Percentiles rank a stretch among this genome's conserved stretches.
These are phyloP conservation scores for Kitagawia praeruptora DNA, from an alignment of 129 eudicot genomes.

Conservation along the genomic window DNA sequence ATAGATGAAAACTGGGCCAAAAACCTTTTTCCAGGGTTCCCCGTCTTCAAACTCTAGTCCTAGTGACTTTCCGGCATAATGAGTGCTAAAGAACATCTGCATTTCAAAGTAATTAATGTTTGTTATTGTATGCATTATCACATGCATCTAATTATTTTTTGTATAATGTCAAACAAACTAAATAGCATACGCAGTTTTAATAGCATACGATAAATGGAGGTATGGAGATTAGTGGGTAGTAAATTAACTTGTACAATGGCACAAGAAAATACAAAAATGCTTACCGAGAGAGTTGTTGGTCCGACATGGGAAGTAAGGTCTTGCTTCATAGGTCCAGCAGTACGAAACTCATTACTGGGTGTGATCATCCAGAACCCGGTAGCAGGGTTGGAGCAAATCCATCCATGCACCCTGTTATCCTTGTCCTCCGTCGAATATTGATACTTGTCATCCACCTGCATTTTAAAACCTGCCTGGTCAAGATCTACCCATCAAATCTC, in stretches of 20 bases:
- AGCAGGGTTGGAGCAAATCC: conserved; percentile 30
- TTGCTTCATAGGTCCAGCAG: conserved; percentile 47
- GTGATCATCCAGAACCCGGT: conserved; percentile 54
- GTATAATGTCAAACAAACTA: too few species aligned
- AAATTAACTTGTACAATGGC: neutral
- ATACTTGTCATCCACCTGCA: conserved; percentile 58
- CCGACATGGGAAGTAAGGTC: conserved; percentile 55
- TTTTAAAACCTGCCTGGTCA: neutral
- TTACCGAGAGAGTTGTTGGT: conserved; percentile 36
- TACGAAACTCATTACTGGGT: conserved; percentile 47
- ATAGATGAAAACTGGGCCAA: conserved; percentile 43
- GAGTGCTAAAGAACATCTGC: conserved; percentile 46
- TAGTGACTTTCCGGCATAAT: conserved; percentile 37
- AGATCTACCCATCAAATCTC: neutral
- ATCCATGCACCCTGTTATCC: conserved; percentile 50
- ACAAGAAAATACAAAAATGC: neutral
- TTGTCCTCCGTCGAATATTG: conserved; percentile 30
- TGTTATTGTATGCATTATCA: neutral
- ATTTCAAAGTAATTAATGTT: neutral
- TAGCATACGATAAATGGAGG: too few species aligned
- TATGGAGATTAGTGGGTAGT: too few species aligned
- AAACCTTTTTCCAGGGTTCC: conserved; percentile 60
- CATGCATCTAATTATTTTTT: neutral
- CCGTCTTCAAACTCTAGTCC: conserved; percentile 18
- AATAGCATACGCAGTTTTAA: too few species aligned